Conservation (phyloP, 768 basidiomycete genomes). For the Neoboletus magnificus region DNA sequence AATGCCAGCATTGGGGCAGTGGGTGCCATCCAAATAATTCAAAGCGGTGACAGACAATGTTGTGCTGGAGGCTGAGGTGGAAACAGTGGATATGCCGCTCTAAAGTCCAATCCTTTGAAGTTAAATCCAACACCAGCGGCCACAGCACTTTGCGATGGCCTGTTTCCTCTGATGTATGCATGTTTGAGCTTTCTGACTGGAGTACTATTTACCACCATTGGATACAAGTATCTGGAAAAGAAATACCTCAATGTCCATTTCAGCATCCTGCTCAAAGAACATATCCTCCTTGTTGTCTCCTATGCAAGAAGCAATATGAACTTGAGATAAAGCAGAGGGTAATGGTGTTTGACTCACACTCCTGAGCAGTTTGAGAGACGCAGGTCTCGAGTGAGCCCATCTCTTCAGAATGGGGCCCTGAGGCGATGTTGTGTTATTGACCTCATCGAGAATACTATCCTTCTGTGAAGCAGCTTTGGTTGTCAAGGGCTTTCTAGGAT, state of each 20-base stretch:
- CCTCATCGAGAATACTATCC: constrained; percentile 50
- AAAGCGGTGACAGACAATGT: no score
- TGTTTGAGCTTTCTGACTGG: constrained; percentile 76
- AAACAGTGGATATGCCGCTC: no score
- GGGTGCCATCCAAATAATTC: no score
- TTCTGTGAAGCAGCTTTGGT: constrained; percentile 34
- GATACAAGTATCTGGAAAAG: constrained; percentile 65
- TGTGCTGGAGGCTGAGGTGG: no score
- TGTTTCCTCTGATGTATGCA: constrained; percentile 50
- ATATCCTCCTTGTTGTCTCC: constrained; percentile 50
- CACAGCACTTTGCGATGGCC: constrained; percentile 82
- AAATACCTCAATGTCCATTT: constrained; percentile 65
- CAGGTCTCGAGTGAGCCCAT: constrained; percentile 67
- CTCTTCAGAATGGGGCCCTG: constrained; percentile 75
- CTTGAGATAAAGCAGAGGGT: constrained; percentile 33
- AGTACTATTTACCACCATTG: constrained; percentile 63
- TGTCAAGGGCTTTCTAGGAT: constrained; percentile 26
- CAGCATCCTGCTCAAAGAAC: constrained; percentile 53
- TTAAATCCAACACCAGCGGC: constrained; percentile 59
- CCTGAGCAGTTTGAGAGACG: constrained; percentile 63
- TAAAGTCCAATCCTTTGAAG: constrained; percentile 39
- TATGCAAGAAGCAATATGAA: constrained; percentile 22
- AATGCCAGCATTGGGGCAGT: no score
- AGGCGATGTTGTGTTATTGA: constrained; percentile 68
- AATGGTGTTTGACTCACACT: constrained; percentile 45